Conservation (phyloP, 139 green algal genomes). For the Trebouxia sp. region DNA sequence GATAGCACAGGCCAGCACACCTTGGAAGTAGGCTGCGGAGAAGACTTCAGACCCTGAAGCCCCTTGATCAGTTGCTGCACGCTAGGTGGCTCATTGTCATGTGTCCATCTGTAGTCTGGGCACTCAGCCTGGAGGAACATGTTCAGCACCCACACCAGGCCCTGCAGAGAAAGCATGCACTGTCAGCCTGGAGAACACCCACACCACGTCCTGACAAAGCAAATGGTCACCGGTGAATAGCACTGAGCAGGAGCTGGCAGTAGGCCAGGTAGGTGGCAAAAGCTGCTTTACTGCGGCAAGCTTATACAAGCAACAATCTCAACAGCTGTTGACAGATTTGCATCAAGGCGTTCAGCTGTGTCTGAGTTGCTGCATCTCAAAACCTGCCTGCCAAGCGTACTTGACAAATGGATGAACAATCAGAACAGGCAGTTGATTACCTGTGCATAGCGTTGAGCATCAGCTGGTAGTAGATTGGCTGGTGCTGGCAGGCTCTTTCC, state of each 20-base stretch:
- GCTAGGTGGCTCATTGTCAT: conserved; percentile 37
- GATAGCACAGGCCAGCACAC: background rate
- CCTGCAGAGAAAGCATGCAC: conserved; percentile 38
- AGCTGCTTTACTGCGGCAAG: background rate
- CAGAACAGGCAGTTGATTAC: background rate
- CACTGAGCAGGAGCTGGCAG: background rate
- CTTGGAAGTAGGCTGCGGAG: too few species aligned
- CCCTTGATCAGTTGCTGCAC: conserved; percentile 30
- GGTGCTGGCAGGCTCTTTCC: background rate
- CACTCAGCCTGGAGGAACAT: conserved; percentile 73
- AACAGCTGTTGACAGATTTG: too few species aligned
- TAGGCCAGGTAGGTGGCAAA: background rate
- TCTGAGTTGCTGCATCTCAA: too few species aligned
- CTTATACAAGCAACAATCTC: background rate
- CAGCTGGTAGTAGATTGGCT: background rate
- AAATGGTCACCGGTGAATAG: background rate
- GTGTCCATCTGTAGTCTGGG: conserved; percentile 68
- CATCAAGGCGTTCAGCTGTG: too few species aligned
- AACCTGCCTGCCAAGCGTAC: too few species aligned
- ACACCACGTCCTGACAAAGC: background rate
- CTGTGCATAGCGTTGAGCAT: background rate
- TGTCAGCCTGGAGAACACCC: background rate
- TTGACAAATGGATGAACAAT: background rate
- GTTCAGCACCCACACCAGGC: conserved; percentile 73
- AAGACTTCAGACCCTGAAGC: background rate